Conservation (phyloP, 768 basidiomycete genomes). For the Tulasnella sp. region DNA sequence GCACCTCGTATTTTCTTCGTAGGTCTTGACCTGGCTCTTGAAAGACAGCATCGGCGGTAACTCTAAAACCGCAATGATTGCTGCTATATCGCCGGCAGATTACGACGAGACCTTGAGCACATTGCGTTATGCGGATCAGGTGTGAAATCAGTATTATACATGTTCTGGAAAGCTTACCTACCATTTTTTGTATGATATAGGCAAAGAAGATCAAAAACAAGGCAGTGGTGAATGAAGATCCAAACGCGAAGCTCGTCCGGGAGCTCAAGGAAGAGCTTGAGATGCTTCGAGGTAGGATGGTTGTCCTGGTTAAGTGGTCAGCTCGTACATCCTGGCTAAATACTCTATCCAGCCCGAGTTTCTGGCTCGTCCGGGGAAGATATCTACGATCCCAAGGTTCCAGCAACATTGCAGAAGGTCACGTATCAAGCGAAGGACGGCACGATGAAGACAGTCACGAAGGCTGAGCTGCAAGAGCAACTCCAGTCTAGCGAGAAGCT, state of each 20-base stretch:
- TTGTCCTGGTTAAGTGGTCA: slow-evolving; percentile 18
- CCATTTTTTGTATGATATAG: slow-evolving; percentile 19
- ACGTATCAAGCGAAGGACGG: slow-evolving; percentile 90
- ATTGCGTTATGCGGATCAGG: slow-evolving; percentile 89
- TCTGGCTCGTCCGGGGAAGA: slow-evolving; percentile 57
- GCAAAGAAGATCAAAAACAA: slow-evolving; percentile 99
- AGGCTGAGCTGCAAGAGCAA: slow-evolving; percentile 95
- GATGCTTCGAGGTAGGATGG: slow-evolving; percentile 60
- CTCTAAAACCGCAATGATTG: slow-evolving; percentile 99
- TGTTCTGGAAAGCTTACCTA: too few relatives aligned
- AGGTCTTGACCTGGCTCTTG: slow-evolving; percentile 95
- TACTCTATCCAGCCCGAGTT: slow-evolving; percentile 49
- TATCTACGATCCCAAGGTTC: slow-evolving; percentile 75
- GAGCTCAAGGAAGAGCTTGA: slow-evolving; percentile 98
- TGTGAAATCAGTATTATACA: not conserved
- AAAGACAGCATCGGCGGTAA: slow-evolving; percentile 97
- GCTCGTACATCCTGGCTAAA: slow-evolving; percentile 10
- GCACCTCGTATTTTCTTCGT: slow-evolving; percentile 15
- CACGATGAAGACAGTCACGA: slow-evolving; percentile 87
- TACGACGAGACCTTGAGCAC: slow-evolving; percentile 97
- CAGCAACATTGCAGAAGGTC: slow-evolving; percentile 90
- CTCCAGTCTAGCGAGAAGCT: slow-evolving; percentile 91
- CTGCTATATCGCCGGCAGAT: slow-evolving; percentile 96
- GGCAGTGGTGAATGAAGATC: slow-evolving; percentile 98
- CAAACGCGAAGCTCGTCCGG: slow-evolving; percentile 95